A percentile compares a stretch with the other conserved stretches of the same genome.
Conservation (phyloP, 768 basidiomycete species). For the Phaffia australis region DNA sequence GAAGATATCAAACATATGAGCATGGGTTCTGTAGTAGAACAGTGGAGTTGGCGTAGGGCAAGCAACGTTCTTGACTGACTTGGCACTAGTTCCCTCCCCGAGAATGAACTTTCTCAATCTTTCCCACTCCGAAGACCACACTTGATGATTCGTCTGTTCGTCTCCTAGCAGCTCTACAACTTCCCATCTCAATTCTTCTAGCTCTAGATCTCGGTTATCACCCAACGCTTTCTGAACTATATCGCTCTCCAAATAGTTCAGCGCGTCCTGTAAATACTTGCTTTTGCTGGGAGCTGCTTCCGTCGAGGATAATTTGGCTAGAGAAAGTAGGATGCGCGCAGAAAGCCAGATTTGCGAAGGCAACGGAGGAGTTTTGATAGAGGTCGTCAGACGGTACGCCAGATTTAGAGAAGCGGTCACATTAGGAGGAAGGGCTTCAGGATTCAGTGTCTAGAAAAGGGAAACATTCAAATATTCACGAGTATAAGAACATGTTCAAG, state of each 20-base stretch:
- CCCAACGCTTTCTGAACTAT: conserved; percentile 57
- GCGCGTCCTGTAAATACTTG: conserved; percentile 57
- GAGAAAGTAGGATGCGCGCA: conserved; percentile 53
- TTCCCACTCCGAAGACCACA: conserved; percentile 24
- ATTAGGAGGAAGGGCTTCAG: conserved; percentile 44
- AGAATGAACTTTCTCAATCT: not conserved
- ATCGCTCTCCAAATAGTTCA: conserved; percentile 56
- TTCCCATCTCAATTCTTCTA: conserved; percentile 63
- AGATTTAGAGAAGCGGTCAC: conserved; percentile 63
- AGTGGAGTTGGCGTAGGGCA: not conserved
- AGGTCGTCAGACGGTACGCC: conserved; percentile 62
- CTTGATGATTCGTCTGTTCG: conserved; percentile 41
- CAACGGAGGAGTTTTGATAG: conserved; percentile 42
- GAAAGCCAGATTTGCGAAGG: conserved; percentile 65
- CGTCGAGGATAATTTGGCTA: not conserved
- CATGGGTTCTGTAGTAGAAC: not conserved
- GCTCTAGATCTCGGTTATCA: conserved; percentile 50
- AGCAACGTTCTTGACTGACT: too few relatives aligned
- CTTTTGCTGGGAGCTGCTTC: conserved; percentile 39
- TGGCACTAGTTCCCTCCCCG: not conserved
- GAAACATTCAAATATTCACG: conserved; percentile 27
- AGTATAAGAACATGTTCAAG: not conserved
- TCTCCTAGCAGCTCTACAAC: conserved; percentile 48
- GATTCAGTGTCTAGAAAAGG: conserved; percentile 40
- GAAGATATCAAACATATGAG: not conserved